Evolutionary conservation across 2,329 filamentous ascomycete species (phyloP).

Genomic region (Aureobasidium namibiae): DNA sequence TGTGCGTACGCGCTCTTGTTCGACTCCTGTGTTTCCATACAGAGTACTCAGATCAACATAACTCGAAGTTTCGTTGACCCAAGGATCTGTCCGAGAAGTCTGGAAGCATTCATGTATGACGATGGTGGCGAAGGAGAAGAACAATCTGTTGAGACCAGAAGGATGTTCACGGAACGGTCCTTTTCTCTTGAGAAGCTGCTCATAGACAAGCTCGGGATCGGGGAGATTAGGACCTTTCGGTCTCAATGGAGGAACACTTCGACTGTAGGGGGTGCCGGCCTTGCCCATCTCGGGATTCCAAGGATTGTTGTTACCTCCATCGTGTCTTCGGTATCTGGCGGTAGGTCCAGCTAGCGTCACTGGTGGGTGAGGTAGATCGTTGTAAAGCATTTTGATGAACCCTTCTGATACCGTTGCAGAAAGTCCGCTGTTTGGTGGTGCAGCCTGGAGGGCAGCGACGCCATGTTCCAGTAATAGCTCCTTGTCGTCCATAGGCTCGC

Average conservation of each 20-base stretch:
- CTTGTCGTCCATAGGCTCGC: constrained; percentile 41
- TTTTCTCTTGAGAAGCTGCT: constrained; percentile 36
- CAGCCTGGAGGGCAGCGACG: constrained; percentile 43
- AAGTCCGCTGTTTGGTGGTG: constrained; percentile 44
- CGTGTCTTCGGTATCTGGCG: constrained; percentile 36
- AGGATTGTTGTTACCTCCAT: constrained; percentile 40
- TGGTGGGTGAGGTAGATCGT: constrained; percentile 45
- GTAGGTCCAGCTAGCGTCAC: constrained; percentile 39
- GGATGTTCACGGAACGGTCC: constrained; percentile 36
- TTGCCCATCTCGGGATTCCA: constrained; percentile 46
- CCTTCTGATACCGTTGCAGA: constrained; percentile 39
- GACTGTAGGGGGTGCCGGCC: constrained; percentile 40
- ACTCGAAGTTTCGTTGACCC: constrained; percentile 40
- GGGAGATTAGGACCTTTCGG: constrained; percentile 43
- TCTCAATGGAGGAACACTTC: constrained; percentile 38
- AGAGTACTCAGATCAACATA: constrained; percentile 42
- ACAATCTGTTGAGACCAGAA: constrained; percentile 36
- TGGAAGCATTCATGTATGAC: constrained; percentile 44
- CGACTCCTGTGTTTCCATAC: constrained; percentile 37
- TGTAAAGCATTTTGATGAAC: constrained; percentile 47
- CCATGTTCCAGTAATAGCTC: constrained; percentile 43
- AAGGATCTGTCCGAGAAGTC: constrained; percentile 31
- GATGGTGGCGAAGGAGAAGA: constrained; percentile 41
- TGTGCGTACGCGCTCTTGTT: constrained; percentile 37
- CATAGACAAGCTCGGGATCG: constrained; percentile 41